Evolutionary conservation across 1,284 basidiomycete genomes (phyloP), one percentile per base, ranked within the genome.

Genomic region (Trametes hirsuta): DNA sequence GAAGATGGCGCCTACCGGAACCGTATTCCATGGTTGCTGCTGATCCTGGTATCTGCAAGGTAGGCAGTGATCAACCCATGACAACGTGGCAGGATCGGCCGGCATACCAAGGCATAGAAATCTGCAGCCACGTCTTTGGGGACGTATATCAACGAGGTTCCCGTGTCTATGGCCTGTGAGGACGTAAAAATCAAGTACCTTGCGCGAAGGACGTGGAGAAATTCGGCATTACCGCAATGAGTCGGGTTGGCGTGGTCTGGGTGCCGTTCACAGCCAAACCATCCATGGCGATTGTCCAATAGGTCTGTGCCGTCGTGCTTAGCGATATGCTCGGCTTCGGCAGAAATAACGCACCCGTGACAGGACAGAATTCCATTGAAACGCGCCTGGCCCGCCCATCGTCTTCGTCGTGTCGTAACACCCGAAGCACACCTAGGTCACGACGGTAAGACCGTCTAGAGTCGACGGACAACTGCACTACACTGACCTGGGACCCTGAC

Each of bases 101-200:
- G 30, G 15, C 70, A 42, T 34, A 81, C 82, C 70, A 71, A 63
- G 0, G 60, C 55, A 64, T 86, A 86, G 47, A 87, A 75, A 6
- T 69, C 54, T 1, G 68, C 53, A 1, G 78, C 79, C 15, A 80
- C 59, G 0, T 61, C 37, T 25, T 72, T 65, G 1, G 85, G 82
- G 6, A 85, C 50, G 68, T 87, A 86, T 44, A 86, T 81, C 30
- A 86, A 73, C 5, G 84, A 81, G 1, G 84, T 85, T 8, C 87
- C 86, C 0, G 84, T 85, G 67, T 88, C 86, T 58, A 88, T 79
- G 18, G 82, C 82, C 83, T 87, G 54, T 4, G n/a, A 21, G 8
- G 30, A 30, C 2, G 47, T 25, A 42, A 41, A 53, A 9, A 14
- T 58, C 18, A 51, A n/a, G 36, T 35, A 48, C 15, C 10, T 49